Evolutionary conservation across 2,329 filamentous ascomycete genomes (phyloP).

Genomic region (Penicillium sp.): DNA sequence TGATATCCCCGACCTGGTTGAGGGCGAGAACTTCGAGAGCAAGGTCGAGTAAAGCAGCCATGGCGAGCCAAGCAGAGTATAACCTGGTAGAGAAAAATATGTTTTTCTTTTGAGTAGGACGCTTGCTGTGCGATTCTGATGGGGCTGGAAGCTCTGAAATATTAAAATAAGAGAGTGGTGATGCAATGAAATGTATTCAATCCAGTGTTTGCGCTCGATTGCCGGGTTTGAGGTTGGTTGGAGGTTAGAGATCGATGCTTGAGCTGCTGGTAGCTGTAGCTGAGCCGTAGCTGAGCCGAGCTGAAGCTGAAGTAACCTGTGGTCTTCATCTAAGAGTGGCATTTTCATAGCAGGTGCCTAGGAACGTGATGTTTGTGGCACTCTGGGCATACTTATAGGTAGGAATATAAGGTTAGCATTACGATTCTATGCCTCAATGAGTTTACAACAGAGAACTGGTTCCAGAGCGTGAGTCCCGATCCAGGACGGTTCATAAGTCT

Average conservation of each 20-base stretch:
- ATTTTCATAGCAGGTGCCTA: neutral
- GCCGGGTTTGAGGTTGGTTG: neutral
- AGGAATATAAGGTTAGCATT: too few species aligned
- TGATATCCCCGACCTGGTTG: conserved; percentile 95
- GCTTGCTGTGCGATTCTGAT: too few species aligned
- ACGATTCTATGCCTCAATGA: neutral
- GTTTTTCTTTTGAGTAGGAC: neutral
- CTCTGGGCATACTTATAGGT: neutral
- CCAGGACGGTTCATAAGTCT: conserved; percentile 16
- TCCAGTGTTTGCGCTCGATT: conserved; percentile 10
- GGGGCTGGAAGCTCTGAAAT: conserved; percentile 3
- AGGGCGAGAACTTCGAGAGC: conserved; percentile 97
- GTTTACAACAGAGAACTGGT: neutral
- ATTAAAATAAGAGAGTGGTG: conserved; percentile 18
- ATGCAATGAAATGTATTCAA: conserved; percentile 27
- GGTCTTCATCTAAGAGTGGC: neutral
- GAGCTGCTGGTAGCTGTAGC: neutral
- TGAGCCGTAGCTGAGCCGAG: neutral
- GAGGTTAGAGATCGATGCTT: neutral
- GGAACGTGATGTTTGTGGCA: too few species aligned
- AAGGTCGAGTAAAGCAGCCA: conserved; percentile 77
- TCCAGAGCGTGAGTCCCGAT: neutral
- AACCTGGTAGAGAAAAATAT: neutral
- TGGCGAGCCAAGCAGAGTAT: neutral
- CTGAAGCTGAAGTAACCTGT: neutral